These are phyloP conservation scores for Rhododendron molle DNA, from an alignment of 148 eudicot genomes.

Conservation along the genomic window DNA sequence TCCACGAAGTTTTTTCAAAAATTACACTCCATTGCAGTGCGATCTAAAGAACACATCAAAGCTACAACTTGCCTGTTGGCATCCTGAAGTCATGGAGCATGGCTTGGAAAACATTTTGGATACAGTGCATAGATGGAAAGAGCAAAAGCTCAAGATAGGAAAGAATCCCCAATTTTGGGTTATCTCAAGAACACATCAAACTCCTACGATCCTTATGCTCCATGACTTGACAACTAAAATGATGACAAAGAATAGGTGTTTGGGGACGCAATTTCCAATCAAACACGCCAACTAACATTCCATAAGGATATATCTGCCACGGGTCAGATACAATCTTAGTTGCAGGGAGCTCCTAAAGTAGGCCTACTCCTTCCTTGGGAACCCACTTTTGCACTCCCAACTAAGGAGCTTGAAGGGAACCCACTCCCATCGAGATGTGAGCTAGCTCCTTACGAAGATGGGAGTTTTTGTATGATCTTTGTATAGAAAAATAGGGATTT, in stretches of 20 bases:
- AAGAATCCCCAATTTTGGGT: not conserved
- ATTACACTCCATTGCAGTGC: not conserved
- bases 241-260: not conserved
- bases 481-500: too few relatives aligned
- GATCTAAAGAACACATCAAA: not conserved
- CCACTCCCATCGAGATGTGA: not conserved
- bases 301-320: not conserved
- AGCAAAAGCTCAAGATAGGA: too few relatives aligned
- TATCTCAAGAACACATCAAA: not conserved
- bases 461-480: too few relatives aligned
- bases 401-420: not conserved
- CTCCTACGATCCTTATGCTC: not conserved
- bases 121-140: not conserved
- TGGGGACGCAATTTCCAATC: not conserved
- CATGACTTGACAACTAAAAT: not conserved
- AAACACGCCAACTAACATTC: not conserved
- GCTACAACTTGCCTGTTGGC: not conserved
- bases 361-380: not conserved
- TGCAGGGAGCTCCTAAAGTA: not conserved
- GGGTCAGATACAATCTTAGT: not conserved
- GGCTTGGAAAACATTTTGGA: not conserved
- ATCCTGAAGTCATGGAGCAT: not conserved
- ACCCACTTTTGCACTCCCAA: not conserved
- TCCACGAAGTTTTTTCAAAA: not conserved
- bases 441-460: not conserved